Base-by-base conservation (phyloP, 2,329 filamentous ascomycete species). In the Hypoxylon sp. region DNA sequence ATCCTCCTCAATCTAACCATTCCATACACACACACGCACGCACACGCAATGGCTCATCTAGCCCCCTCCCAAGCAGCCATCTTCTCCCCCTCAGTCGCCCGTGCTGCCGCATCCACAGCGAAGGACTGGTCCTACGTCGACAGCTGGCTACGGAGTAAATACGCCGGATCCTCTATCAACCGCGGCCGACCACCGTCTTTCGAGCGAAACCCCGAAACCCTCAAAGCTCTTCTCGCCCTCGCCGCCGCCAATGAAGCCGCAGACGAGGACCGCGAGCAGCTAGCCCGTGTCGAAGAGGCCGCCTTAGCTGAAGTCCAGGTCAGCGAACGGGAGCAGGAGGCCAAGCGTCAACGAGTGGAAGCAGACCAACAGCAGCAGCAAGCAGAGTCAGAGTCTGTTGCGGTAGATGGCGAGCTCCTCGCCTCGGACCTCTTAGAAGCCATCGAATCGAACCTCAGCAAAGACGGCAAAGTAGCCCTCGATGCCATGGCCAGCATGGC, bases 51-150 rank as follows among this genome's bases (percentile, higher is more conserved):
- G 79, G 74, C 77, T 14, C 78, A 81, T 63, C 77, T 80, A 17
- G 23, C 55, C 50, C 65, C 65, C 23, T 51, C 49, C 19, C 68
- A 72, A 46, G 76, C 85, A 11, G 87, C 88, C 67, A 89, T 91
- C 62, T 91, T 91, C 80, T 91, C 89, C 3, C 89, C 89, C 11
- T 90, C 88, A 0, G 82, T 90, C 32, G 89, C 89, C 57, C 91
- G 93, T 65, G 90, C 92, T 67, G 92, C 93, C 72, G 91, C 92
- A 68, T 91, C 92, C 11, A 90, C 92, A 69, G 92, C 93, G 50
- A 94, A 95, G 77, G 94, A 98, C 80, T 98, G 95, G 95, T 90
- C 90, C 60, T 93, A 92, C 72, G 87, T 98, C 72, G 93, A 97
- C 80, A 84, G 84, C 73, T 98, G 95, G 94, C 88, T 98, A 10